phyloP scores from a whole-genome alignment of 495 filamentous ascomycete genomes.

The Cercophora scortea region DNA sequence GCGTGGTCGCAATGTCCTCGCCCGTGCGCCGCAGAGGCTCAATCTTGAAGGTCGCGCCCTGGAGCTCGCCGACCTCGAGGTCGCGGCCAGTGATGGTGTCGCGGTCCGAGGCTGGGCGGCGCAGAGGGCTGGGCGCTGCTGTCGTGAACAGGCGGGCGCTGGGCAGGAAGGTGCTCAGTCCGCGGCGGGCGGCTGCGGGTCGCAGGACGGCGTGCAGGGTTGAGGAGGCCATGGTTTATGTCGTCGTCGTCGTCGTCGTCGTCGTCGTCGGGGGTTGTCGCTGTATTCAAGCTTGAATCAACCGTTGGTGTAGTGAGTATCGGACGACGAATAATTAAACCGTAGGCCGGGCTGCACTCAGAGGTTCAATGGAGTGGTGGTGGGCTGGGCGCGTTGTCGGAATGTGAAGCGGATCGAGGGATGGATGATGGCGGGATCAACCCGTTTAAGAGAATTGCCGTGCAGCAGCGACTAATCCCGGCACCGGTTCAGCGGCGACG shows the following conservation, averaged over 20 bases:
- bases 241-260: not conserved
- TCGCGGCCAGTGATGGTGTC: conserved; percentile 34
- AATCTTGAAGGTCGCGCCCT: conserved; percentile 79
- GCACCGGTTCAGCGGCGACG: not conserved
- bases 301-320: too few relatives aligned
- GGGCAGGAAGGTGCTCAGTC: conserved; percentile 1
- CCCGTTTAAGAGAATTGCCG: not conserved
- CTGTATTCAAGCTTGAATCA: not conserved
- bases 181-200: not conserved
- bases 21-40: conserved; percentile 76
- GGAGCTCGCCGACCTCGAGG: conserved; percentile 83
- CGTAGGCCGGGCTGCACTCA: too few relatives aligned
- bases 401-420: too few relatives aligned
- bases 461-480: too few relatives aligned
- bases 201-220: not conserved
- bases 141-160: conserved; percentile 2
- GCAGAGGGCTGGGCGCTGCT: conserved; percentile 1
- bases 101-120: not conserved
- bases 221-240: not conserved
- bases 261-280: not conserved
- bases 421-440: not conserved
- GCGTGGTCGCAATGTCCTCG: conserved; percentile 75
- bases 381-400: too few relatives aligned
- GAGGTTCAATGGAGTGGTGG: too few relatives aligned
- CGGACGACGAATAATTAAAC: too few relatives aligned